A percentile compares a stretch with the other conserved stretches of the same genome.
phyloP scores from a whole-genome alignment of 306 rosid genomes.

The Canavalia ensiformis region DNA sequence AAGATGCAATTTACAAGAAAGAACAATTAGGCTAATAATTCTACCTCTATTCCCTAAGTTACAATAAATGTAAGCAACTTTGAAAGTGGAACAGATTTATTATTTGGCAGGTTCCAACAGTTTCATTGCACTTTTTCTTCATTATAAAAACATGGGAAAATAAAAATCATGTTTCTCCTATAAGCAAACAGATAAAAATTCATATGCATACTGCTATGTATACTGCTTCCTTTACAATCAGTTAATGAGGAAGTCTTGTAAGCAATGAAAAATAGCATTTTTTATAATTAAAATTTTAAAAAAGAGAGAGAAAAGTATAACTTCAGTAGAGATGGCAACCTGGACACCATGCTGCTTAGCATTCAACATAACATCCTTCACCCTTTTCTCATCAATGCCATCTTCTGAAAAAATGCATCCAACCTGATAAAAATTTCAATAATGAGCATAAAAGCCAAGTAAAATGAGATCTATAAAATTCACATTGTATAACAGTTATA shows the following conservation, averaged over 20 bases:
- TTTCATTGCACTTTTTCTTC: conserved; percentile 31
- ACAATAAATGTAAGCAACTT: too few relatives aligned
- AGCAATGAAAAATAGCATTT: conserved; percentile 38
- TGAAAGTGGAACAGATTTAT: too few relatives aligned
- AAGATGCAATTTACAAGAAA: too few relatives aligned
- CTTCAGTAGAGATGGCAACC: conserved; percentile 62
- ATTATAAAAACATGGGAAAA: conserved; percentile 31
- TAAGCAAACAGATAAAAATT: conserved; percentile 22
- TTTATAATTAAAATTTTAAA: neutral
- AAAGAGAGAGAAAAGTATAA: neutral
- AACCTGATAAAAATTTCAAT: conserved; percentile 61
- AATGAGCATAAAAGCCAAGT: conserved; percentile 21
- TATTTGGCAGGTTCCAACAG: too few relatives aligned
- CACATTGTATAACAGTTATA: neutral
- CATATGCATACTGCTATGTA: conserved; percentile 25
- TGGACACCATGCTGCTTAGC: conserved; percentile 60
- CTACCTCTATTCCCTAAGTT: too few relatives aligned
- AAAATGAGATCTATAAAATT: conserved; percentile 11
- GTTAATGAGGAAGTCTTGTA: conserved; percentile 25
- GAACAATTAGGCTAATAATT: too few relatives aligned
- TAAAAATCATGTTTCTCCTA: neutral
- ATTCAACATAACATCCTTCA: conserved; percentile 60
- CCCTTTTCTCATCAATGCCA: conserved; percentile 60
- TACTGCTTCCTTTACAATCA: conserved; percentile 9
- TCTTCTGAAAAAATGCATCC: conserved; percentile 72